Evolutionary conservation across 2,329 filamentous ascomycete species (phyloP).

Genomic region (Phaeosphaeriaceae sp.): DNA sequence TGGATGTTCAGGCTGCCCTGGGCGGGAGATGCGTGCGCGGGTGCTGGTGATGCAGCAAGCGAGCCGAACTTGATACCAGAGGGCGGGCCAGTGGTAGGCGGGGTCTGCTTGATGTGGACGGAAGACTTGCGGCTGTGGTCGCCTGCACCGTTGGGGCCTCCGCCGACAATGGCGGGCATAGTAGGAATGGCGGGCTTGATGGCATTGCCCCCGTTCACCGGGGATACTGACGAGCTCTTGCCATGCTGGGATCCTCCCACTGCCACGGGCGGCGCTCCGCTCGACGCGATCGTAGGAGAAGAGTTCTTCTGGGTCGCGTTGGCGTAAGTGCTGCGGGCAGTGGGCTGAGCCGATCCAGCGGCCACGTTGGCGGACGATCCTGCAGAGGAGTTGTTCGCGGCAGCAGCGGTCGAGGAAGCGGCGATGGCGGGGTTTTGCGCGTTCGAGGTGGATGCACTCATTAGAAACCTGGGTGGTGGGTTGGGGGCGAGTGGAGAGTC

Average conservation of each 20-base stretch:
- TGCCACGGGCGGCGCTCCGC: slow-evolving; percentile 61
- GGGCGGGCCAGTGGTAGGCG: slow-evolving; percentile 63
- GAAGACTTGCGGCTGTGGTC: slow-evolving; percentile 90
- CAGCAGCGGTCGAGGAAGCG: slow-evolving; percentile 57
- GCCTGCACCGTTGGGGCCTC: slow-evolving; percentile 71
- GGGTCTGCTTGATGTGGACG: slow-evolving; percentile 86
- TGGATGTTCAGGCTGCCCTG: slow-evolving; percentile 67
- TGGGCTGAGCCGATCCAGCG: slow-evolving; percentile 64
- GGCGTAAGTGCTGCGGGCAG: slow-evolving; percentile 67
- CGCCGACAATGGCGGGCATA: slow-evolving; percentile 68
- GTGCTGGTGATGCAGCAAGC: slow-evolving; percentile 67
- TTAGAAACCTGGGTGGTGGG: slow-evolving; percentile 55
- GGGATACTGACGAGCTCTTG: slow-evolving; percentile 63
- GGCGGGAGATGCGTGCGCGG: slow-evolving; percentile 71
- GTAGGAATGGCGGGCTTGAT: slow-evolving; percentile 74
- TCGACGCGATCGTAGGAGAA: slow-evolving; percentile 58
- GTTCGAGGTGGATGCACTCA: slow-evolving; percentile 68
- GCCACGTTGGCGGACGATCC: slow-evolving; percentile 59
- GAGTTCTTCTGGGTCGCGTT: slow-evolving; percentile 66
- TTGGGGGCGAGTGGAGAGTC: slow-evolving; percentile 14
- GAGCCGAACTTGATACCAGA: slow-evolving; percentile 81
- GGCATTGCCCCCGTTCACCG: slow-evolving; percentile 83
- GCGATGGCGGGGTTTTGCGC: slow-evolving; percentile 58
- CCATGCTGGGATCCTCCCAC: slow-evolving; percentile 60
- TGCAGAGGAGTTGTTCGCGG: slow-evolving; percentile 57